Percentiles rank a stretch among this genome's conserved stretches.
phyloP scores from a whole-genome alignment of 2,329 filamentous ascomycete genomes.

The Epichloe gansuensis region DNA sequence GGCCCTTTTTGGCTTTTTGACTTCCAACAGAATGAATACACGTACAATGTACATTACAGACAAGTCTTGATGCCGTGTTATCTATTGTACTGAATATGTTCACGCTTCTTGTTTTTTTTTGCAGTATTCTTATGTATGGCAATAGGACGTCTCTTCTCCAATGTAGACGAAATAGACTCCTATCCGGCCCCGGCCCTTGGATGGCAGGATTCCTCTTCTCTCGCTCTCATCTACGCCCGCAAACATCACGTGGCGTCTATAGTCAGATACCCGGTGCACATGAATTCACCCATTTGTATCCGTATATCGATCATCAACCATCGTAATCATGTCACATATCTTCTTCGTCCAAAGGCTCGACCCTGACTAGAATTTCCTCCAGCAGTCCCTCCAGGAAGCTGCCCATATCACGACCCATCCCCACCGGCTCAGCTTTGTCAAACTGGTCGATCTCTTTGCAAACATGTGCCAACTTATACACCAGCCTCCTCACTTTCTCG shows the following conservation, averaged over 20 bases:
- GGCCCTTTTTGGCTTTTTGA: no score
- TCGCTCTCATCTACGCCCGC: not conserved
- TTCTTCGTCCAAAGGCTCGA: slow-evolving; percentile 77
- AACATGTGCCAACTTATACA: slow-evolving; percentile 68
- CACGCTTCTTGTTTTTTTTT: no score
- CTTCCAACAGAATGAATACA: no score
- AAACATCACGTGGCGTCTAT: not conserved
- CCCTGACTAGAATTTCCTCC: slow-evolving; percentile 83
- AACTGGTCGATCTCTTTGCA: slow-evolving; percentile 85
- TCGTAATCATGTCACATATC: slow-evolving; percentile 22
- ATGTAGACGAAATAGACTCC: no score
- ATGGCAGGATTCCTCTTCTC: not conserved
- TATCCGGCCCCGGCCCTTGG: no score
- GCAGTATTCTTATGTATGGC: no score
- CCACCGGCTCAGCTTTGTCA: slow-evolving; percentile 76
- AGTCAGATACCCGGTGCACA: no score
- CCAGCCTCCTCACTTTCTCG: slow-evolving; percentile 67
- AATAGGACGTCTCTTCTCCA: no score
- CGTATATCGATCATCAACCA: not conserved
- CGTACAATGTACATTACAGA: no score
- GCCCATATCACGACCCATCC: slow-evolving; percentile 83
- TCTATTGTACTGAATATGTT: no score
- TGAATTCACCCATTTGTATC: no score
- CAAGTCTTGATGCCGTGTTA: no score
- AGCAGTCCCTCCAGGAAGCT: slow-evolving; percentile 84